Evolutionary conservation across 495 filamentous ascomycete genomes (phyloP).

Genomic region (Glonium stellatum): DNA sequence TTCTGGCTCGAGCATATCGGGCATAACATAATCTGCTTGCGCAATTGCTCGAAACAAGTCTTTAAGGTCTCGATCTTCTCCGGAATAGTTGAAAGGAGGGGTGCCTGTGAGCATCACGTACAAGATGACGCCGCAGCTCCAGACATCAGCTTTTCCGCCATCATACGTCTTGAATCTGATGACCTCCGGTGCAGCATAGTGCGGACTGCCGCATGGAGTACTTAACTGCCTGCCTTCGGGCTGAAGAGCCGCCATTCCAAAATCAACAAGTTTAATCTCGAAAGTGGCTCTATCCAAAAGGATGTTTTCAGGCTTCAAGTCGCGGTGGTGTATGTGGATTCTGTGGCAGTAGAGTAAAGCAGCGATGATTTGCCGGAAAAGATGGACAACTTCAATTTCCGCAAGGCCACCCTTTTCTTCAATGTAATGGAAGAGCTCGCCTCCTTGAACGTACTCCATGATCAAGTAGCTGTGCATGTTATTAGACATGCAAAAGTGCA

Average conservation of each 20-base stretch:
- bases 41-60: slow-evolving; percentile 60
- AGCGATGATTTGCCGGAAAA: slow-evolving; percentile 90
- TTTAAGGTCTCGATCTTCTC: slow-evolving; percentile 53
- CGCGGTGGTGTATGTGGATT: slow-evolving; percentile 90
- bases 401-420: slow-evolving; percentile 55
- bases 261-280: slow-evolving; percentile 89
- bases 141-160: slow-evolving; percentile 80
- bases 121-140: slow-evolving; percentile 90
- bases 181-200: slow-evolving; percentile 92
- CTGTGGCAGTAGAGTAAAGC: slow-evolving; percentile 87
- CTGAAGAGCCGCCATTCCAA: slow-evolving; percentile 93
- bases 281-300: slow-evolving; percentile 58
- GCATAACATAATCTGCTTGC: slow-evolving; percentile 66
- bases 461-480: slow-evolving; percentile 69
- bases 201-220: slow-evolving; percentile 91
- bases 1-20: slow-evolving; percentile 56
- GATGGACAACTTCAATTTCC: slow-evolving; percentile 72
- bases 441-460: slow-evolving; percentile 86
- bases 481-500: slow-evolving; percentile 16
- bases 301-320: slow-evolving; percentile 97
- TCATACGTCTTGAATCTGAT: slow-evolving; percentile 65
- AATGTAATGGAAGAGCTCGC: slow-evolving; percentile 84
- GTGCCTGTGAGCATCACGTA: slow-evolving; percentile 73
- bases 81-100: slow-evolving; percentile 59
- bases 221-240: slow-evolving; percentile 66